A percentile compares a stretch with the other conserved stretches of the same genome.
Evolutionary conservation across 805 yeast genomes (phyloP).

Genomic region (Pichia cabralensis): DNA sequence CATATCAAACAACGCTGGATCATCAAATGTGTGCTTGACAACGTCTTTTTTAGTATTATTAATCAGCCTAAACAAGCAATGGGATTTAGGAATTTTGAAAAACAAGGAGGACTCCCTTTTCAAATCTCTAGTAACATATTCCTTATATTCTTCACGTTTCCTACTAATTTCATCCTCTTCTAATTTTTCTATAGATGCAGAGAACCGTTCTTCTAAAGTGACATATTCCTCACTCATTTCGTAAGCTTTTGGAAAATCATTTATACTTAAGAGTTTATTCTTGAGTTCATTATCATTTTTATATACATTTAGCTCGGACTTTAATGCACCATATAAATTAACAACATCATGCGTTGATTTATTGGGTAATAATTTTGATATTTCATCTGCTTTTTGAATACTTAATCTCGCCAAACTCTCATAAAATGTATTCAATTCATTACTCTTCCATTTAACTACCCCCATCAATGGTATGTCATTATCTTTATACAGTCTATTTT

Average conservation of each 20-base stretch:
- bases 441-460: conserved; percentile 30
- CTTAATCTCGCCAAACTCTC: conserved; percentile 38
- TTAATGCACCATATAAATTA: conserved; percentile 33
- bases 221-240: conserved; percentile 39
- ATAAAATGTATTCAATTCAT: conserved; percentile 46
- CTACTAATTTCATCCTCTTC: too few species aligned
- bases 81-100: too few species aligned
- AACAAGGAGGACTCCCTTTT: too few species aligned
- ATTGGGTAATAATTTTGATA: conserved; percentile 28
- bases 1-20: conserved; percentile 1
- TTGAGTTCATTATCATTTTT: conserved; percentile 17
- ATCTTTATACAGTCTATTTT: conserved; percentile 5
- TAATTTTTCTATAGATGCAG: conserved; percentile 6
- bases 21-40: neutral
- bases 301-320: conserved; percentile 17
- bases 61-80: too few species aligned
- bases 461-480: conserved; percentile 21
- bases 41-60: too few species aligned
- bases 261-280: conserved; percentile 26
- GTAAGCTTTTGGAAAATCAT: conserved; percentile 40
- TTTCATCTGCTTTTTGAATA: conserved; percentile 35
- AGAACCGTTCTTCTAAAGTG: conserved; percentile 32
- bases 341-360: conserved; percentile 37
- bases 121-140: too few species aligned
- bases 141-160: too few species aligned